Percentiles rank a stretch among this genome's conserved stretches.
phyloP scores from a whole-genome alignment of 2,329 filamentous ascomycete species.

The Claviceps maximensis region DNA sequence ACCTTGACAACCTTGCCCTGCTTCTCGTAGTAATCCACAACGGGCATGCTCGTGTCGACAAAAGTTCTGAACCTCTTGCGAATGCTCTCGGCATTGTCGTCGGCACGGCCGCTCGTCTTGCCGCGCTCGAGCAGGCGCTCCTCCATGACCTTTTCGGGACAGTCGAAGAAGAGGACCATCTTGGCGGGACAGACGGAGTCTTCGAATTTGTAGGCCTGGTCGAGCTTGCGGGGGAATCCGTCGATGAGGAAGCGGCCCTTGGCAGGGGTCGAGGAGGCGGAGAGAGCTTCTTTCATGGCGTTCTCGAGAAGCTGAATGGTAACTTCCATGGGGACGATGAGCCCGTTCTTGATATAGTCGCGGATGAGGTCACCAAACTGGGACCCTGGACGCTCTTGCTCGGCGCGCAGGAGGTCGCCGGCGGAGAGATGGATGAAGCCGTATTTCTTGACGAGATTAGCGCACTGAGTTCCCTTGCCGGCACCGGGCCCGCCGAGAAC shows the following conservation, averaged over 20 bases:
- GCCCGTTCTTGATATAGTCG: conserved; percentile 83
- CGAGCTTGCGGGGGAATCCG: conserved; percentile 92
- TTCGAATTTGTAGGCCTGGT: conserved; percentile 92
- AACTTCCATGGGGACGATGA: conserved; percentile 98
- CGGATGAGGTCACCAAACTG: conserved; percentile 90
- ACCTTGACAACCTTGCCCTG: conserved; percentile 72
- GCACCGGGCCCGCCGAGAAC: conserved; percentile 91
- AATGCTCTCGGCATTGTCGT: conserved; percentile 93
- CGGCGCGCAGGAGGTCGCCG: conserved; percentile 83
- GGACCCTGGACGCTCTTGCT: conserved; percentile 75
- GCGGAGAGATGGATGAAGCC: conserved; percentile 88
- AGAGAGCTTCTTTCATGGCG: conserved; percentile 64
- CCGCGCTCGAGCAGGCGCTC: conserved; percentile 71
- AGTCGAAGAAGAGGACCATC: conserved; percentile 90
- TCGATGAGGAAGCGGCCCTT: conserved; percentile 64
- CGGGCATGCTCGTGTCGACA: conserved; percentile 93
- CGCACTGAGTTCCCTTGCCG: conserved; percentile 94
- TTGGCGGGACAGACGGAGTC: conserved; percentile 69
- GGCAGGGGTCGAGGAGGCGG: conserved; percentile 6
- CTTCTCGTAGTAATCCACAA: conserved; percentile 71
- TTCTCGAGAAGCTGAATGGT: conserved; percentile 90
- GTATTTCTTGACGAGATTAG: conserved; percentile 73
- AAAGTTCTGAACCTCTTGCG: conserved; percentile 93
- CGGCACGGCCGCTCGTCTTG: conserved; percentile 79
- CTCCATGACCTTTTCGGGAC: conserved; percentile 81